Base-by-base conservation (phyloP, 257 asterid species). In the Primulina tabacum region DNA sequence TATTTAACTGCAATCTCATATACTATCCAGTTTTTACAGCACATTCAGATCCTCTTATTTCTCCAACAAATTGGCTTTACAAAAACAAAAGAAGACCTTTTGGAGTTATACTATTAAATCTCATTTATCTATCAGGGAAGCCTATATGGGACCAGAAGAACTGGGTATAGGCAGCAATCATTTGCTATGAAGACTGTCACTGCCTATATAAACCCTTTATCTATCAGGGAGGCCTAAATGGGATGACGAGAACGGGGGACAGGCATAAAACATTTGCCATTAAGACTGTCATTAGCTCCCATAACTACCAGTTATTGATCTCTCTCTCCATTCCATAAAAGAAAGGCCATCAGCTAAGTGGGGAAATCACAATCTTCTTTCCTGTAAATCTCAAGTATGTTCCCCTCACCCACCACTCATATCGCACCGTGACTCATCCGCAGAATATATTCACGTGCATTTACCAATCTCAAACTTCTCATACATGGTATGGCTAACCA, bases 261-360 rank as follows among this genome's bases (percentile, higher is more conserved):
- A 7, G 30, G 37, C 59, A 26, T 43, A 56, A 77, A 73, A 60
- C 33, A 29, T 63, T 47, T 35, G 52, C 29, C 60, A 64, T 53
- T 55, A 68, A 63, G 53, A 62, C 30, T 58, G 65, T 47, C 38
- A 24, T 61, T 29, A 18, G 53, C 60, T 10, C 40, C 35, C 26
- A n/a, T 47, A 76, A 56, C 38, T 37, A 60, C 47, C 12, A 67
- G 62, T 60, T 73, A 57, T 66, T 10, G 14, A 60, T 64, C 47
- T 26, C 33, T 26, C 8, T 26, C 33, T 26, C 8, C 35, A 67
- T 18, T 33, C 58, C 53, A 62, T 61, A 29, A 52, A 17, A 24
- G 1, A 62, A 76, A 35, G 12, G 60, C 2, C 10, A 61, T 60
- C 62, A 58, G 40, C 52, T 7, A 65, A 21, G 40, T 38, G n/a